Evolutionary conservation across 306 rosid genomes (phyloP), one percentile per base, ranked within the genome.

Genomic region (Prunus mira): DNA sequence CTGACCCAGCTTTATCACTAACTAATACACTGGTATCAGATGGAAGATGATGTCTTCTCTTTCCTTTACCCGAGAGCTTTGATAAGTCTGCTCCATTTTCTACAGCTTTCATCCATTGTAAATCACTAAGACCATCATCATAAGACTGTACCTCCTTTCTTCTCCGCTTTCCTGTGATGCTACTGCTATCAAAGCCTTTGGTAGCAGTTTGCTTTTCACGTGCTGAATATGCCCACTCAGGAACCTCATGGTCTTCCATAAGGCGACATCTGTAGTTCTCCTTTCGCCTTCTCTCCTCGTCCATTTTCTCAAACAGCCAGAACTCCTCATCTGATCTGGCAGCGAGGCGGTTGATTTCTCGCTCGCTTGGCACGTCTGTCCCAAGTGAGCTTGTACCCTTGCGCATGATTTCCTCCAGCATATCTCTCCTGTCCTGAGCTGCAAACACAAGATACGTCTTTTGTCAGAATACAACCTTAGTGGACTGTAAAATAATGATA

Each of bases 261-360:
- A 96, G 89, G 27, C 99, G 99, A 67, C 93, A 82, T 77, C 93
- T 84, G 82, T 96, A 96, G 65, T 96, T 96, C 87, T 96, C 99
- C 86, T 88, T 91, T 51, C 84, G 97, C 82, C 98, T 84, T 88
- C 99, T 88, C 79, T 93, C 98, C 77, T 93, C 98, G 9, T 96
- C 99, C 99, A 96, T 96, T 80, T 90, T 91, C 89, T 96, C 99
- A 46, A 96, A 96, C 78, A 93, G 58, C 98, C 99, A 93, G 82
- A 87, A 96, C 76, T 93, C 98, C 67, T 93, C 99, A 0, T 96
- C 99, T 30, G 98, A 87, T 73, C 99, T 88, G 49, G 98, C 98
- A 67, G 97, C 99, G 50, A 96, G 97, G 78, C 99, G 96, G 86
- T 96, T 96, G 84, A 96, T 96, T 88, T 96, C 98, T 86, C 99